These are phyloP conservation scores for Ustilago esculenta DNA, from an alignment of 1,284 basidiomycete species.

Conservation along the genomic window DNA sequence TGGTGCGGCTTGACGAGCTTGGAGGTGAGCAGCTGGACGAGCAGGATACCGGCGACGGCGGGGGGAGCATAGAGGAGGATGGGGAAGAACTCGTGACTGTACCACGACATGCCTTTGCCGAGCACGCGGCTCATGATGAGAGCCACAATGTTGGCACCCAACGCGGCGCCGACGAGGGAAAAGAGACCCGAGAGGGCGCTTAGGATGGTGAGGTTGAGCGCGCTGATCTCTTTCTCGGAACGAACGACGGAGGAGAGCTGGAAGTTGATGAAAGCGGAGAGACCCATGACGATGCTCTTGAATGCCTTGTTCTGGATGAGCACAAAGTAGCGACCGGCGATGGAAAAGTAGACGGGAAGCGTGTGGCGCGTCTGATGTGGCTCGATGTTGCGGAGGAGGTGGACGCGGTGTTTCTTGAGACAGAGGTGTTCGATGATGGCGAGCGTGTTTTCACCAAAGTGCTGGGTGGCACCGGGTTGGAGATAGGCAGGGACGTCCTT, in stretches of 20 bases:
- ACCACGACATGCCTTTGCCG: constrained; percentile 71
- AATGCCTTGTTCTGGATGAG: constrained; percentile 69
- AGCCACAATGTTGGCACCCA: constrained; percentile 79
- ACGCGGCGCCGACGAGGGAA: constrained; percentile 69
- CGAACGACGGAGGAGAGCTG: constrained; percentile 63
- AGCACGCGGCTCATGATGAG: constrained; percentile 75
- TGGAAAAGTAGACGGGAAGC: constrained; percentile 75
- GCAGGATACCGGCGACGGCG: constrained; percentile 72
- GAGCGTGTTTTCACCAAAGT: constrained; percentile 91
- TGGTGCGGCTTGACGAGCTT: constrained; percentile 69
- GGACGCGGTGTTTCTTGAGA: constrained; percentile 68
- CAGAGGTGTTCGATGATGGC: constrained; percentile 81
- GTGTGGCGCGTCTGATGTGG: constrained; percentile 68
- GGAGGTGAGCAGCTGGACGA: constrained; percentile 75
- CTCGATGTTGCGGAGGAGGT: constrained; percentile 54
- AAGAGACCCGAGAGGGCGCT: constrained; percentile 47
- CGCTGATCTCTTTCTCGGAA: constrained; percentile 61
- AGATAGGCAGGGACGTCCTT: constrained; percentile 85
- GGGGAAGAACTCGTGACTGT: constrained; percentile 75
- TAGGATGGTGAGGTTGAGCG: constrained; percentile 51
- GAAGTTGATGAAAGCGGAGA: constrained; percentile 62
- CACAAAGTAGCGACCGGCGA: constrained; percentile 69
- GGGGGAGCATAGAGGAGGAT: constrained; percentile 82
- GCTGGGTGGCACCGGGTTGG: constrained; percentile 78
- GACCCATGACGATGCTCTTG: constrained; percentile 59